These are phyloP conservation scores for Chlorella sp. DNA, from an alignment of 139 green algal genomes.

Conservation along the genomic window DNA sequence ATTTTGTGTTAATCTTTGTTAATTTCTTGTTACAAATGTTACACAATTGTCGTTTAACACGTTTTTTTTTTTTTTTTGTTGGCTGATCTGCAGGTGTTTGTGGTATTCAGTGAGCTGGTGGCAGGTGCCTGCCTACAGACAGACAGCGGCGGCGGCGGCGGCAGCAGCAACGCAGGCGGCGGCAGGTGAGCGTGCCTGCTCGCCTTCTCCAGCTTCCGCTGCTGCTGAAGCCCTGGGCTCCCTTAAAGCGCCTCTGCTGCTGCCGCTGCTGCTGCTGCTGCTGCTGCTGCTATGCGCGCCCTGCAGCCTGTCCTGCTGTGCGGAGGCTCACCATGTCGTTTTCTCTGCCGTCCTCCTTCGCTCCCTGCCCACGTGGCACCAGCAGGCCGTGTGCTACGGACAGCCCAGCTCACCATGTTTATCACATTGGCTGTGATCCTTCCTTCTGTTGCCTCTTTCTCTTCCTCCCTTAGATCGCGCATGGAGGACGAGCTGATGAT, in stretches of 20 bases:
- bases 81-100: slow-evolving; percentile 30
- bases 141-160: not conserved
- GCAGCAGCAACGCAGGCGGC: not conserved
- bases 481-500: slow-evolving; percentile 54
- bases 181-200: not conserved
- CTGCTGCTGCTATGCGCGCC: no score
- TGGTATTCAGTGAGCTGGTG: slow-evolving; percentile 50
- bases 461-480: slow-evolving; percentile 9
- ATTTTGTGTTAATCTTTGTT: no score
- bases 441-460: not conserved
- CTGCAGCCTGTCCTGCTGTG: not conserved
- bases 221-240: no score
- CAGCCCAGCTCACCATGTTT: not conserved
- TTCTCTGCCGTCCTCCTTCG: no score
- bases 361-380: no score
- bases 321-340: not conserved
- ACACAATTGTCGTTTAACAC: no score
- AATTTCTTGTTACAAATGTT: no score
- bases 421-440: not conserved
- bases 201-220: not conserved
- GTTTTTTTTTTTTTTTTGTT: no score
- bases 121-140: slow-evolving; percentile 20
- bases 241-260: no score
- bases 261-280: no score
- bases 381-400: no score